Conservation (phyloP, 805 yeast species). For the Pichia exigua region DNA sequence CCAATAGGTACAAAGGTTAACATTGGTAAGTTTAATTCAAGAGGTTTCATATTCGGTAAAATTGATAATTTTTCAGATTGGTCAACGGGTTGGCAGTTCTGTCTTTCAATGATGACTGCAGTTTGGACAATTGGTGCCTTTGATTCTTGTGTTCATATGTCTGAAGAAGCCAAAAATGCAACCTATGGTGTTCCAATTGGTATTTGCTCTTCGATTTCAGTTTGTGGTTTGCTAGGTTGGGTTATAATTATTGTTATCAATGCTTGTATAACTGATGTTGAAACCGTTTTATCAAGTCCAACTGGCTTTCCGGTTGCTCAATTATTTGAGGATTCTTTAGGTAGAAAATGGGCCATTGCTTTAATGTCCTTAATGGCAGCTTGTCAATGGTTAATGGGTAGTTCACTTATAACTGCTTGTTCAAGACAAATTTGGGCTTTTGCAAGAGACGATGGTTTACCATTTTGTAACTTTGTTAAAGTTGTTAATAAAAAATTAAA, state of each 20-base stretch:
- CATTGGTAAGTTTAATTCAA: conserved; percentile 24
- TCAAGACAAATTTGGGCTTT: conserved; percentile 47
- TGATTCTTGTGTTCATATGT: conserved; percentile 44
- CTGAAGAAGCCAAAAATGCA: conserved; percentile 40
- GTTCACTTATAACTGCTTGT: conserved; percentile 38
- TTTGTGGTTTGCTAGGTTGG: conserved; percentile 38
- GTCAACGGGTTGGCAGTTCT: conserved; percentile 36
- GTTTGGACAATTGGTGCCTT: conserved; percentile 48
- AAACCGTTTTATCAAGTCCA: conserved; percentile 24
- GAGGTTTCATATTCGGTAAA: conserved; percentile 31
- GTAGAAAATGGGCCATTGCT: conserved; percentile 42
- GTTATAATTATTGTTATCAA: conserved; percentile 33
- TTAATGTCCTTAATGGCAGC: conserved; percentile 40
- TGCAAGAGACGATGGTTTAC: conserved; percentile 45
- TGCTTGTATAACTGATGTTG: conserved; percentile 27
- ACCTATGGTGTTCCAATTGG: conserved; percentile 37
- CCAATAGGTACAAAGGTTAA: conserved; percentile 34
- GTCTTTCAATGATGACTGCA: conserved; percentile 38
- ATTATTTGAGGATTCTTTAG: conserved; percentile 38
- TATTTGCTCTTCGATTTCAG: conserved; percentile 37
- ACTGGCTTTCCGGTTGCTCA: conserved; percentile 42
- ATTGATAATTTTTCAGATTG: conserved; percentile 30
- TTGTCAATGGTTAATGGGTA: conserved; percentile 43
- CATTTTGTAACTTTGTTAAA: conserved; percentile 35
- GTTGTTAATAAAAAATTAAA: conserved; percentile 33